A percentile compares a stretch with the other conserved stretches of the same genome.
phyloP scores from a whole-genome alignment of 1,139 yeast species.

The Pichia sp. region DNA sequence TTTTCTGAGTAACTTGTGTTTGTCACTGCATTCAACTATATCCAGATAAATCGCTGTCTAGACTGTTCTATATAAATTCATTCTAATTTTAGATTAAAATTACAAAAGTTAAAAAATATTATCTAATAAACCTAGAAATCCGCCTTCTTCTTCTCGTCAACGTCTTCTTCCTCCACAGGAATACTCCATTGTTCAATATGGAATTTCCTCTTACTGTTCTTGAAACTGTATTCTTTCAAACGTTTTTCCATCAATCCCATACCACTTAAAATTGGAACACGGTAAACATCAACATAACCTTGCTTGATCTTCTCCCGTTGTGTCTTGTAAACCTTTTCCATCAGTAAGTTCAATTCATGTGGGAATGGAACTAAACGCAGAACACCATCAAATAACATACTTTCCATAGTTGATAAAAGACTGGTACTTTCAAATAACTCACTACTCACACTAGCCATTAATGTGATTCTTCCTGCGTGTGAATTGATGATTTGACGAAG shows the following conservation, averaged over 20 bases:
- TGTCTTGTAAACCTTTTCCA: slow-evolving; percentile 66
- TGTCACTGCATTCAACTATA: too few species aligned
- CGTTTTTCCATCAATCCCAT: slow-evolving; percentile 78
- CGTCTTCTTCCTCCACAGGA: slow-evolving; percentile 80
- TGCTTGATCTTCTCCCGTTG: slow-evolving; percentile 81
- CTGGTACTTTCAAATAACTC: slow-evolving; percentile 61
- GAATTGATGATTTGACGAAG: slow-evolving; percentile 55
- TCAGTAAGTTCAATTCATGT: slow-evolving; percentile 63
- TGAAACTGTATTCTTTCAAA: slow-evolving; percentile 79
- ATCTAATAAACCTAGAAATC: slow-evolving; percentile 4
- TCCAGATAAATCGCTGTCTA: too few species aligned
- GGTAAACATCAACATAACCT: slow-evolving; percentile 76
- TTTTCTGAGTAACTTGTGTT: too few species aligned
- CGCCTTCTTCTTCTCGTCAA: slow-evolving; percentile 28
- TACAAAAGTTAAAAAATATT: too few species aligned
- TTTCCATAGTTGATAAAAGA: slow-evolving; percentile 53
- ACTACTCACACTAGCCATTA: slow-evolving; percentile 58
- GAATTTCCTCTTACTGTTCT: slow-evolving; percentile 77
- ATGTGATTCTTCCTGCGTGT: slow-evolving; percentile 45
- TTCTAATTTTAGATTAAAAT: too few species aligned
- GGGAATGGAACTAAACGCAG: slow-evolving; percentile 81
- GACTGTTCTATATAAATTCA: too few species aligned
- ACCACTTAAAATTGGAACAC: slow-evolving; percentile 71
- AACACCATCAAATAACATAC: slow-evolving; percentile 59
- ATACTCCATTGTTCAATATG: slow-evolving; percentile 94